phyloP scores from a whole-genome alignment of 345 rosid species.

The Durio zibethinus region DNA sequence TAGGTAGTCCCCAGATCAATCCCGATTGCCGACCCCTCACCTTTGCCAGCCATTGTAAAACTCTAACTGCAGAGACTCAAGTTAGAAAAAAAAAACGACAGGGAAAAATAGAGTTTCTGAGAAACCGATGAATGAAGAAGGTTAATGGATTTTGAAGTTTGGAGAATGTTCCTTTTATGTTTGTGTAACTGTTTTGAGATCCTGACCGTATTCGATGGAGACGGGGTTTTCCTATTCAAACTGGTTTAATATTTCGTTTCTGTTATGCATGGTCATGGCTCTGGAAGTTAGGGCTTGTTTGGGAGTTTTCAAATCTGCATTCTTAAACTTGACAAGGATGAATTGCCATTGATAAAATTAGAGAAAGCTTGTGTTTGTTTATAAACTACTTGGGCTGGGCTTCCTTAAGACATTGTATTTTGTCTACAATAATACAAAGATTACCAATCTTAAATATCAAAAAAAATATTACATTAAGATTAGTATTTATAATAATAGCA shows the following conservation, averaged over 20 bases:
- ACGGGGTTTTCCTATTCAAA: neutral
- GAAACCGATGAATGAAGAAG: neutral
- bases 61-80: neutral
- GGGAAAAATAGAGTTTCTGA: neutral
- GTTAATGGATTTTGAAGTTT: neutral
- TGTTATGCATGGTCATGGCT: neutral
- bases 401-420: too few species aligned
- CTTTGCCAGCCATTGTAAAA: constrained; percentile 29
- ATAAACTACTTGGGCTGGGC: neutral
- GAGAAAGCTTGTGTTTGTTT: neutral
- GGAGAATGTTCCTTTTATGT: neutral
- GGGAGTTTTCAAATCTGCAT: neutral
- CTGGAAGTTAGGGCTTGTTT: neutral
- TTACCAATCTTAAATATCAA: too few species aligned
- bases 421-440: too few species aligned
- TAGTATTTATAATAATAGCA: too few species aligned
- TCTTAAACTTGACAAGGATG: neutral
- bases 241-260: neutral
- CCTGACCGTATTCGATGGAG: neutral
- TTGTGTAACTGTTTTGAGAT: neutral
- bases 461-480: too few species aligned
- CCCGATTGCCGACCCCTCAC: constrained; percentile 32
- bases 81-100: neutral
- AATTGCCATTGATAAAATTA: neutral
- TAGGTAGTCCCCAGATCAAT: constrained; percentile 38